Percentiles rank a stretch among this genome's conserved stretches.
These are phyloP conservation scores for Plantago ovata DNA, from an alignment of 257 asterid genomes.

Conservation along the genomic window DNA sequence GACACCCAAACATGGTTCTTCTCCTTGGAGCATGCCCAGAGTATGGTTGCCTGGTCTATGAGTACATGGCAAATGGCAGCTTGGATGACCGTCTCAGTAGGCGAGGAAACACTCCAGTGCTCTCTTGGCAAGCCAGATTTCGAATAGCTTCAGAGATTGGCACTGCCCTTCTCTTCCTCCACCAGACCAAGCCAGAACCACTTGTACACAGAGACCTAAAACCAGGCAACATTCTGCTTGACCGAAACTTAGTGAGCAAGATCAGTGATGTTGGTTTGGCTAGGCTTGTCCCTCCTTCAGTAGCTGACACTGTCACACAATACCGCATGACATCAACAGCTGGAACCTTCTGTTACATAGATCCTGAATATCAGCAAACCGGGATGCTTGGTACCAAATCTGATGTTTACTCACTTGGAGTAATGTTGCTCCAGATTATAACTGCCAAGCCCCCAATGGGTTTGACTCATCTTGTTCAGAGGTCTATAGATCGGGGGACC, in stretches of 20 bases:
- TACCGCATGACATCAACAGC: conserved; percentile 93
- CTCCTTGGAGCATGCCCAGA: conserved; percentile 97
- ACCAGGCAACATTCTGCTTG: conserved; percentile 83
- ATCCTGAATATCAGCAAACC: conserved; percentile 90
- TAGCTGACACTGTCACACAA: conserved; percentile 84
- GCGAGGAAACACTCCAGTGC: conserved; percentile 59
- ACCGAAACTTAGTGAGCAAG: conserved; percentile 84
- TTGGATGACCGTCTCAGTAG: conserved; percentile 74
- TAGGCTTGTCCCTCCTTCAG: conserved; percentile 87
- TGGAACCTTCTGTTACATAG: conserved; percentile 93
- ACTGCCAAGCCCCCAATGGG: conserved; percentile 94
- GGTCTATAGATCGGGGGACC: conserved; percentile 75
- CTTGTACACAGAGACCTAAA: conserved; percentile 88
- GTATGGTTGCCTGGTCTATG: conserved; percentile 90
- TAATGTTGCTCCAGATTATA: conserved; percentile 75
- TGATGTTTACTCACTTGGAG: conserved; percentile 78
- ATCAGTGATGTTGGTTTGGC: conserved; percentile 93
- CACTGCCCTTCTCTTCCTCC: conserved; percentile 83
- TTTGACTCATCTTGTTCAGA: conserved; percentile 71
- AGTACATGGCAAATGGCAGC: conserved; percentile 91
- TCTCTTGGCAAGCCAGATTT: conserved; percentile 84
- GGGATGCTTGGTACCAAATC: conserved; percentile 90
- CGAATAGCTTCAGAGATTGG: conserved; percentile 89
- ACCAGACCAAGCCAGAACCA: conserved; percentile 92
- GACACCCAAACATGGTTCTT: conserved; percentile 98